phyloP scores from a whole-genome alignment of 1,139 yeast genomes.

The Pichia inconspicua region DNA sequence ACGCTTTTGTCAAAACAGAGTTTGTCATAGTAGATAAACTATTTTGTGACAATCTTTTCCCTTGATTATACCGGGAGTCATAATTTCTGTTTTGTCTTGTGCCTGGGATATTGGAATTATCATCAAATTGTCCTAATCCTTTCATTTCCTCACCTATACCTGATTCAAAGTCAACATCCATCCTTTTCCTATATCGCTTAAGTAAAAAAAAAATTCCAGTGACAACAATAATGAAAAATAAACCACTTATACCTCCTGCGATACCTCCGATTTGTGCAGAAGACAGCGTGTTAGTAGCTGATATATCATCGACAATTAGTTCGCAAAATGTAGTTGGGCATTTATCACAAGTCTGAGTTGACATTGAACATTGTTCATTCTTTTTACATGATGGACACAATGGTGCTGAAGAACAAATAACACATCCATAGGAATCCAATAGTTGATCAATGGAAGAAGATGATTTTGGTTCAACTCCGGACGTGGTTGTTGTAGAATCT shows the following conservation, averaged over 20 bases:
- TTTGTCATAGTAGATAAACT: slow-evolving; percentile 44
- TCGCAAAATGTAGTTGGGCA: slow-evolving; percentile 56
- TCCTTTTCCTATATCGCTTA: slow-evolving; percentile 30
- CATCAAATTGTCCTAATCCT: slow-evolving; percentile 17
- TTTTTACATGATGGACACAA: slow-evolving; percentile 48
- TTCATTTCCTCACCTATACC: slow-evolving; percentile 23
- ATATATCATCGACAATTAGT: slow-evolving; percentile 15
- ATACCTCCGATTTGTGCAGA: slow-evolving; percentile 44
- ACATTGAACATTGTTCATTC: slow-evolving; percentile 45
- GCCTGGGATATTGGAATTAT: slow-evolving; percentile 20
- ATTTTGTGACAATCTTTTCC: slow-evolving; percentile 32
- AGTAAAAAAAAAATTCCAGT: slow-evolving; percentile 33
- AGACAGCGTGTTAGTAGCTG: slow-evolving; percentile 11
- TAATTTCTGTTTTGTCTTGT: neutral
- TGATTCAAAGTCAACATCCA: slow-evolving; percentile 21
- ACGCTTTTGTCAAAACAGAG: slow-evolving; percentile 65
- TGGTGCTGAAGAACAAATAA: slow-evolving; percentile 37
- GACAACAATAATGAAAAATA: slow-evolving; percentile 34
- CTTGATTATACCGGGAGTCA: slow-evolving; percentile 6
- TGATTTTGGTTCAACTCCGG: neutral
- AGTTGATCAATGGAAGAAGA: neutral
- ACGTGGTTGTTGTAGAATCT: neutral
- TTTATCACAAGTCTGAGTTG: slow-evolving; percentile 44
- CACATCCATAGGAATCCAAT: slow-evolving; percentile 31
- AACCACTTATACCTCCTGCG: slow-evolving; percentile 60